These are phyloP conservation scores for Decorospora gaudefroyi DNA, from an alignment of 2,329 filamentous ascomycete species.

Conservation along the genomic window DNA sequence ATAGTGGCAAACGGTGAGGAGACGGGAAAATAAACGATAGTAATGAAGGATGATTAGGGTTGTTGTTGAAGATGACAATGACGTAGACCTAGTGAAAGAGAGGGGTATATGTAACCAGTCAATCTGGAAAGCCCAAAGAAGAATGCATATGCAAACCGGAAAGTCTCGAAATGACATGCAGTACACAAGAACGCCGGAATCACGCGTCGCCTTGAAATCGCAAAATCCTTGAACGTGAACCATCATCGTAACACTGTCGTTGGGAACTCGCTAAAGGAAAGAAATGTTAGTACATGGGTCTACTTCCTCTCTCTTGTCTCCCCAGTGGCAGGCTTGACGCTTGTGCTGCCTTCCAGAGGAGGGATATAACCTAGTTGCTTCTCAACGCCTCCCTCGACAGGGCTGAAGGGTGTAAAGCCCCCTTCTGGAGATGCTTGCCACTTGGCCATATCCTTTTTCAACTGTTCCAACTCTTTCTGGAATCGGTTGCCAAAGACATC, in stretches of 20 bases:
- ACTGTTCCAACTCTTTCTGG: conserved; percentile 89
- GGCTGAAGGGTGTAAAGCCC: conserved; percentile 30
- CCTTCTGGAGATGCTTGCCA: conserved; percentile 65
- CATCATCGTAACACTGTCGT: background rate
- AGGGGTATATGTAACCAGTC: conserved; percentile 27
- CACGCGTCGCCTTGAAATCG: conserved; percentile 5
- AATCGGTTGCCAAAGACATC: conserved; percentile 97
- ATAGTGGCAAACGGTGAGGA: conserved; percentile 22
- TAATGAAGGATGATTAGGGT: background rate
- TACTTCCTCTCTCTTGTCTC: conserved; percentile 29
- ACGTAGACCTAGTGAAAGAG: conserved; percentile 19
- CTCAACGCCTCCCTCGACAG: conserved; percentile 24
- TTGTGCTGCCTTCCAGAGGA: conserved; percentile 38
- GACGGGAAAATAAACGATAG: background rate
- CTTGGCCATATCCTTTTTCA: conserved; percentile 85
- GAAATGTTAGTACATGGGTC: background rate
- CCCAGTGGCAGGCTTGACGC: conserved; percentile 23
- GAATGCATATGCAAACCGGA: conserved; percentile 8
- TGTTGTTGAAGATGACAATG: conserved; percentile 1
- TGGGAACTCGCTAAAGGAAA: conserved; percentile 1
- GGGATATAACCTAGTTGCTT: conserved; percentile 38
- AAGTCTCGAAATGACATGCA: background rate
- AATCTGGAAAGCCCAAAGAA: conserved; percentile 15
- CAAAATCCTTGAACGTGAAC: background rate
- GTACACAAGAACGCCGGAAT: conserved; percentile 5